Conservation (phyloP, 176 grass and related monocot species). For the Bonia amplexicaulis region DNA sequence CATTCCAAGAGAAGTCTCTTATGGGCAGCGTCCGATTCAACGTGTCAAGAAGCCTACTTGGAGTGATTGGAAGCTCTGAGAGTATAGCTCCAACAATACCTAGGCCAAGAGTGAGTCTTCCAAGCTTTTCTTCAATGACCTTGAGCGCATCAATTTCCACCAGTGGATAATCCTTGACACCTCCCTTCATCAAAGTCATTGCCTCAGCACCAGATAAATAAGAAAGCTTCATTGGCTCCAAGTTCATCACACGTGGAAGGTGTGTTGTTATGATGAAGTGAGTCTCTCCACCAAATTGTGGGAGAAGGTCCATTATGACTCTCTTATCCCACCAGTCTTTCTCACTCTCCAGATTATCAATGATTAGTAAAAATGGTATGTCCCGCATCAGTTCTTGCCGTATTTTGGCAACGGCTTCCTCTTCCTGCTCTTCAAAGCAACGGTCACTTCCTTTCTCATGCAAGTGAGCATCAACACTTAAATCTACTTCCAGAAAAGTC, state of each 20-base stretch:
- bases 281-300: slow-evolving; percentile 81
- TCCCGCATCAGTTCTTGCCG: slow-evolving; percentile 77
- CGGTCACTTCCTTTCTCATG: slow-evolving; percentile 74
- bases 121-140: slow-evolving; percentile 86
- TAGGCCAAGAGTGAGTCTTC: slow-evolving; percentile 77
- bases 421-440: slow-evolving; percentile 97
- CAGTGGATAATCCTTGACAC: slow-evolving; percentile 67
- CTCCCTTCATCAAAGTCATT: slow-evolving; percentile 88
- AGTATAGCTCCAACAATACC: slow-evolving; percentile 84
- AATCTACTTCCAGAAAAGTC: slow-evolving; percentile 67
- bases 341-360: slow-evolving; percentile 94
- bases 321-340: slow-evolving; percentile 96
- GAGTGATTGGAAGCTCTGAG: slow-evolving; percentile 85
- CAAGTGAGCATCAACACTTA: slow-evolving; percentile 49
- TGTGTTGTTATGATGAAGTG: slow-evolving; percentile 92
- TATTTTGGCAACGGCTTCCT: slow-evolving; percentile 74
- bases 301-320: slow-evolving; percentile 71
- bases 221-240: slow-evolving; percentile 94
- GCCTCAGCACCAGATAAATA: slow-evolving; percentile 89
- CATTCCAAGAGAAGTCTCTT: slow-evolving; percentile 63
- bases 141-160: slow-evolving; percentile 84
- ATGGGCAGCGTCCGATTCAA: slow-evolving; percentile 78
- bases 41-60: slow-evolving; percentile 83
- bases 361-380: slow-evolving; percentile 89
- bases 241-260: slow-evolving; percentile 68